Evolutionary conservation across 305 asterid genomes (phyloP).

Genomic region (Rubia balearica): DNA sequence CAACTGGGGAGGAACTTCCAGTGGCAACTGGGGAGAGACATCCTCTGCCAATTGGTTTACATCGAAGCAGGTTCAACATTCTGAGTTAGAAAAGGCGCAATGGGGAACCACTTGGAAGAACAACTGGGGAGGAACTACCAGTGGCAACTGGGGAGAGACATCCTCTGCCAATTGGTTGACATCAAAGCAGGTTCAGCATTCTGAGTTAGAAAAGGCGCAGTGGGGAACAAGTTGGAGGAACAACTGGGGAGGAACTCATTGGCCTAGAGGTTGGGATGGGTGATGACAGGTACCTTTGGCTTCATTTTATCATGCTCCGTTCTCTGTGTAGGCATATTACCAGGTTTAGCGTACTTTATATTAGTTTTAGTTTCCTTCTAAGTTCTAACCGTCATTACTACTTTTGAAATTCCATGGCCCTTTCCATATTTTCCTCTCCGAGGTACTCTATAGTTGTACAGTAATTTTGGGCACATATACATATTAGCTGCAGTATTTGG

Average conservation of each 20-base stretch:
- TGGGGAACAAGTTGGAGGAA: conserved; percentile 10
- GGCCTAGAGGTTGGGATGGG: conserved; percentile 16
- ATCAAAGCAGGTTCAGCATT: conserved; percentile 8
- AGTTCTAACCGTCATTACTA: neutral
- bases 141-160: conserved; percentile 15
- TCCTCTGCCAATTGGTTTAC: conserved; percentile 3
- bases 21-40: conserved; percentile 14
- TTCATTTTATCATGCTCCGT: neutral
- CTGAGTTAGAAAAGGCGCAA: conserved; percentile 9
- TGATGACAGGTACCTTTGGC: neutral
- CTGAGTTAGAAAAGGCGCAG: conserved; percentile 10
- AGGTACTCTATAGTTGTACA: neutral
- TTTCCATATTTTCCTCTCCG: neutral
- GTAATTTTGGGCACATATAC: neutral
- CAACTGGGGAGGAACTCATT: conserved; percentile 22
- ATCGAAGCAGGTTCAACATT: conserved; percentile 9
- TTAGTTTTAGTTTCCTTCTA: neutral
- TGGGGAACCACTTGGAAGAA: conserved; percentile 10
- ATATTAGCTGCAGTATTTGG: no score
- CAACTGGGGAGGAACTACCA: conserved; percentile 19
- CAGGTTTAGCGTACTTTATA: neutral
- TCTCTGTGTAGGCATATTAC: neutral
- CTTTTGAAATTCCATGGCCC: neutral
- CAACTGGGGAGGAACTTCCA: conserved; percentile 20
- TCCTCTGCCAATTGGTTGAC: conserved; percentile 2